Conservation (phyloP, 108 stramenopile genomes). For the Conticribra guillardii region DNA sequence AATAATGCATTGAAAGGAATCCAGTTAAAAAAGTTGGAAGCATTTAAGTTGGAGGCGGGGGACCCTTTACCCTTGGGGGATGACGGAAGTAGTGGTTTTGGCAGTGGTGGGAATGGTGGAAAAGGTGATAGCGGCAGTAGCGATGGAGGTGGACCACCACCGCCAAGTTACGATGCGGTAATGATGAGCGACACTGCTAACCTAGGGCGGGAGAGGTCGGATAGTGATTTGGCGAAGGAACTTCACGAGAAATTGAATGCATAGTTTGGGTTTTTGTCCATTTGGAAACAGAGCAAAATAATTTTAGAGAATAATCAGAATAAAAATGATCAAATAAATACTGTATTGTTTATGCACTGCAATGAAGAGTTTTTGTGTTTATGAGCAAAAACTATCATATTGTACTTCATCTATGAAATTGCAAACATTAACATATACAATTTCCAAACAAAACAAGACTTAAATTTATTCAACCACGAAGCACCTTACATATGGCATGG, state of each 20-base stretch:
- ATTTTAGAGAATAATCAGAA: no score
- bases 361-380: no score
- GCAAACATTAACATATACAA: no score
- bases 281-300: no score
- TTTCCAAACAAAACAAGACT: no score
- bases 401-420: no score
- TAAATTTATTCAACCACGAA: no score
- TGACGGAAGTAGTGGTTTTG: background rate
- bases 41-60: slow-evolving; percentile 62
- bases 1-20: slow-evolving; percentile 70
- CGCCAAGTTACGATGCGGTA: slow-evolving; percentile 39
- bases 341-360: no score
- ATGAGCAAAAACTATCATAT: no score
- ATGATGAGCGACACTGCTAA: slow-evolving; percentile 20
- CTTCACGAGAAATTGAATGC: slow-evolving; percentile 76
- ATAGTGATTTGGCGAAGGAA: slow-evolving; percentile 81
- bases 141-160: slow-evolving; percentile 15
- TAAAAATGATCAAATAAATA: no score
- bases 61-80: slow-evolving; percentile 72
- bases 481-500: no score
- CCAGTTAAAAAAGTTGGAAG: slow-evolving; percentile 66
- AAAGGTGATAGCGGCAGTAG: background rate
- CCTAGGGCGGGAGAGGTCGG: slow-evolving; percentile 52
- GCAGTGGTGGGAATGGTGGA: background rate
- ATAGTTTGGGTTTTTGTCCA: no score